A percentile compares a stretch with the other conserved stretches of the same genome.
Conservation (phyloP, 2,329 filamentous ascomycete genomes). For the Paecilomyces niveus region DNA sequence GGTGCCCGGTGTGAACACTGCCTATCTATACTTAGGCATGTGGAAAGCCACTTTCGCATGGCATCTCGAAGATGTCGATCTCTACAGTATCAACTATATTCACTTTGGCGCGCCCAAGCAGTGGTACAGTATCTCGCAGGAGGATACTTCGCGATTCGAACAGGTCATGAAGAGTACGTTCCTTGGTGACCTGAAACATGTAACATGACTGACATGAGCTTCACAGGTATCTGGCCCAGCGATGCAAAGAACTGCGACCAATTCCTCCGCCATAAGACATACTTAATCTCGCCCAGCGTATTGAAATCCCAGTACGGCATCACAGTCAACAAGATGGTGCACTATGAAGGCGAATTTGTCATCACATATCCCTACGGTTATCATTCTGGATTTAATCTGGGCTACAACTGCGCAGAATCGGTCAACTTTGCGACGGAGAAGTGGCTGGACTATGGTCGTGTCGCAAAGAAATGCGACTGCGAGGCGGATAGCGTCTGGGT, state of each 20-base stretch:
- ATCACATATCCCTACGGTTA: constrained; percentile 98
- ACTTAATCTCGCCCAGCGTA: constrained; percentile 85
- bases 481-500: constrained; percentile 98
- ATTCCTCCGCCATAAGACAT: constrained; percentile 95
- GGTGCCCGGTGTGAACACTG: constrained; percentile 94
- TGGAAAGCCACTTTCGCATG: constrained; percentile 99
- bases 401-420: constrained; percentile 97
- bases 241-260: constrained; percentile 95
- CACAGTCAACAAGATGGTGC: constrained; percentile 90
- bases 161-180: constrained; percentile 73
- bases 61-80: constrained; percentile 96
- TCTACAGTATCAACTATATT: constrained; percentile 99
- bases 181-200: background rate
- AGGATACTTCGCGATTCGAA: constrained; percentile 87
- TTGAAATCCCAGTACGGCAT: constrained; percentile 86
- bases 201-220: constrained; percentile 8
- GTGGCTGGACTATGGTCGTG: constrained; percentile 90
- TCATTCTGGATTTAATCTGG: constrained; percentile 94
- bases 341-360: constrained; percentile 94
- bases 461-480: constrained; percentile 95
- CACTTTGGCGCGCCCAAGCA: constrained; percentile 98
- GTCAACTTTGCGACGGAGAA: constrained; percentile 96
- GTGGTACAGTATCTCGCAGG: constrained; percentile 98
- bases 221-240: constrained; percentile 68
- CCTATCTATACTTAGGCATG: constrained; percentile 97